phyloP scores from a whole-genome alignment of 2,329 filamentous ascomycete genomes.

The Thielaviopsis populi region DNA sequence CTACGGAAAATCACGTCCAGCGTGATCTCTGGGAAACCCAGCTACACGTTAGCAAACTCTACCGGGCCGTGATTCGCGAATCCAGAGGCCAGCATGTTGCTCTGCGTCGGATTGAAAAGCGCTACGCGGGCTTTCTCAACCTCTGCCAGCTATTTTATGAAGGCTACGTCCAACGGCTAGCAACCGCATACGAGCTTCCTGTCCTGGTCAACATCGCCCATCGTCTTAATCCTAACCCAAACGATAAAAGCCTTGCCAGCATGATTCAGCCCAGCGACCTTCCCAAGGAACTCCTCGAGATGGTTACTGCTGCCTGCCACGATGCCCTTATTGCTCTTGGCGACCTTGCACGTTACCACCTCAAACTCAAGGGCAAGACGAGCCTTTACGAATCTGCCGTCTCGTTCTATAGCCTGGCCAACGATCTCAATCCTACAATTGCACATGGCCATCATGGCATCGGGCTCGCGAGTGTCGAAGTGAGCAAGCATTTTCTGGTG shows the following conservation, averaged over 20 bases:
- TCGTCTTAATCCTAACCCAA: conserved; percentile 9
- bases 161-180: conserved; percentile 65
- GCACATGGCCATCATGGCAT: conserved; percentile 82
- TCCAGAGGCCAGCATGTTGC: conserved; percentile 29
- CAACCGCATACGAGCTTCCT: conserved; percentile 40
- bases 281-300: conserved; percentile 36
- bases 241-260: neutral
- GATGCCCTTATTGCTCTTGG: conserved; percentile 73
- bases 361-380: conserved; percentile 55
- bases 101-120: conserved; percentile 64
- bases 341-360: conserved; percentile 76
- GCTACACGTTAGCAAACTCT: conserved; percentile 60
- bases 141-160: conserved; percentile 80
- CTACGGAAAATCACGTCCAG: conserved; percentile 50
- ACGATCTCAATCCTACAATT: conserved; percentile 60
- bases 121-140: conserved; percentile 74
- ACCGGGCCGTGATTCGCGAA: conserved; percentile 26
- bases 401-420: conserved; percentile 72
- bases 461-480: conserved; percentile 66
- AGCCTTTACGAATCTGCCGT: conserved; percentile 66
- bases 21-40: conserved; percentile 65
- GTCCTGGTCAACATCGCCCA: conserved; percentile 32
- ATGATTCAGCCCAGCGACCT: conserved; percentile 26
- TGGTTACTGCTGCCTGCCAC: conserved; percentile 61
- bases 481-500: conserved; percentile 65